A percentile compares a stretch with the other conserved stretches of the same genome.
These are phyloP conservation scores for Vaccinium corymbosum DNA, from an alignment of 148 eudicot species.

Conservation along the genomic window DNA sequence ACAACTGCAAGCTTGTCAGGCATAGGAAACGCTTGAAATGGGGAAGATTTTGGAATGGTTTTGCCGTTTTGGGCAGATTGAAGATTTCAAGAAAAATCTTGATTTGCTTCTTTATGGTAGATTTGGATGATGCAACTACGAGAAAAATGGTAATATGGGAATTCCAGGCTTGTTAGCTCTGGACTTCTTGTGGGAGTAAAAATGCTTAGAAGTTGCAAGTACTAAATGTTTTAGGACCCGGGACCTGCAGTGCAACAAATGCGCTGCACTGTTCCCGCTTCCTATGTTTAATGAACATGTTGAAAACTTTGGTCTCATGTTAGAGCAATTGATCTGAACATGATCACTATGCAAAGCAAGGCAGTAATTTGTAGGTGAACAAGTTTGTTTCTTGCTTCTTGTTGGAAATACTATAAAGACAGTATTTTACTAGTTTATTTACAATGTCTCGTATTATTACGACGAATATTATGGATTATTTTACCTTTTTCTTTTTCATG, in stretches of 20 bases:
- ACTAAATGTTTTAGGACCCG: too few species aligned
- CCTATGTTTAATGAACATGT: background rate
- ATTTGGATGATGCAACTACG: background rate
- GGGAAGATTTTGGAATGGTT: background rate
- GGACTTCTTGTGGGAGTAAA: background rate
- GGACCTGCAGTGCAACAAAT: too few species aligned
- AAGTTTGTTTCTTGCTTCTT: background rate
- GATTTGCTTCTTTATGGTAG: background rate
- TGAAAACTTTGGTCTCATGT: background rate
- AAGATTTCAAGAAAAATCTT: background rate
- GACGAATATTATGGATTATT: background rate
- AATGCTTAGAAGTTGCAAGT: background rate
- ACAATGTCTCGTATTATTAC: background rate
- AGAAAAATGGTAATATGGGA: background rate
- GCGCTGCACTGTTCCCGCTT: too few species aligned
- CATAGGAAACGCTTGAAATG: background rate
- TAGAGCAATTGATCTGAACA: background rate
- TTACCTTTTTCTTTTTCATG: background rate
- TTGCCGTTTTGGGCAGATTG: background rate
- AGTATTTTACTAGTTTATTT: background rate
- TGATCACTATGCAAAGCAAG: too few species aligned
- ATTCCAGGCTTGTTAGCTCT: background rate
- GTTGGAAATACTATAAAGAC: background rate
- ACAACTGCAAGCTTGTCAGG: conserved; percentile 13
- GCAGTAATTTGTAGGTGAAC: too few species aligned